Conservation (phyloP, 2,329 filamentous ascomycete species). For the Penicillium frequentans region DNA sequence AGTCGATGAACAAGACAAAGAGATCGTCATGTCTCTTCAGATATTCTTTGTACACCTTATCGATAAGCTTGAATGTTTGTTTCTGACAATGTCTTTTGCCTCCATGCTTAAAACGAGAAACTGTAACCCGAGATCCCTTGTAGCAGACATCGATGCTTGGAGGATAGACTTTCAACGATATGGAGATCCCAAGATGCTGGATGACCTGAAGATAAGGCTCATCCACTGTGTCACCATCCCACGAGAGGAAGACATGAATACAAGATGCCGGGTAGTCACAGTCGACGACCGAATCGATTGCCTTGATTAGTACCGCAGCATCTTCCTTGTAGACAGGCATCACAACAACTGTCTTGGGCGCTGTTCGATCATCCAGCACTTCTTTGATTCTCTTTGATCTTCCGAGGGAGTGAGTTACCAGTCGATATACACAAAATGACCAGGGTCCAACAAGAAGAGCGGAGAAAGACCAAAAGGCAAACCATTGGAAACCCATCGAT, state of each 20-base stretch:
- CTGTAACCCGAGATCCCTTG: constrained; percentile 77
- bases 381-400: constrained; percentile 79
- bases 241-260: constrained; percentile 92
- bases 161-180: constrained; percentile 71
- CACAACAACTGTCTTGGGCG: constrained; percentile 91
- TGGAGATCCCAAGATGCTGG: constrained; percentile 76
- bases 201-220: constrained; percentile 87
- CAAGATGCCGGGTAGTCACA: constrained; percentile 92
- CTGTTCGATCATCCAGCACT: constrained; percentile 77
- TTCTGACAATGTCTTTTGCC: constrained; percentile 95
- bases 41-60: constrained; percentile 87
- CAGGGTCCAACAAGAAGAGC: constrained; percentile 82
- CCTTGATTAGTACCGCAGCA: constrained; percentile 77
- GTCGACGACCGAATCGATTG: constrained; percentile 86
- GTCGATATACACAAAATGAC: constrained; percentile 89
- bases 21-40: constrained; percentile 84
- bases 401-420: constrained; percentile 84
- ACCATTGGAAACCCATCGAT: constrained; percentile 80
- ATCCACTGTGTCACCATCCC: constrained; percentile 86
- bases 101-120: constrained; percentile 89
- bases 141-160: constrained; percentile 89
- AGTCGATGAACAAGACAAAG: constrained; percentile 96
- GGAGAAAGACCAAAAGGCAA: constrained; percentile 92
- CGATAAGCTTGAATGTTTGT: constrained; percentile 86
- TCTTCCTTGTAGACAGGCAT: constrained; percentile 98